A percentile compares a stretch with the other conserved stretches of the same genome.
phyloP scores from a whole-genome alignment of 805 yeast species.

The Suhomyces prunicola region DNA sequence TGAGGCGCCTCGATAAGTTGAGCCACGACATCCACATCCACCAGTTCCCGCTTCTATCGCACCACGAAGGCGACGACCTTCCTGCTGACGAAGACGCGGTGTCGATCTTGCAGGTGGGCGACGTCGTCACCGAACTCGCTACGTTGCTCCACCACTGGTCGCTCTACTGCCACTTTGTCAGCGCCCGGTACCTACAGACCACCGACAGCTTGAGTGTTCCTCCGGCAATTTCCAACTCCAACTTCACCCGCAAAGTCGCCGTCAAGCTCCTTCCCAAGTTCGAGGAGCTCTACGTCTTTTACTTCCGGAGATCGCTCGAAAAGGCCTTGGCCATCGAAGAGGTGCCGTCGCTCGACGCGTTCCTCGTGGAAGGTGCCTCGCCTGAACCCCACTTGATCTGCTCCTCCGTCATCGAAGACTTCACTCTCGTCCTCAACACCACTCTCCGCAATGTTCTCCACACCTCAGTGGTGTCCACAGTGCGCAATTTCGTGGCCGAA shows the following conservation, averaged over 20 bases:
- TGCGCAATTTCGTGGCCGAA: constrained; percentile 53
- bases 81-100: constrained; percentile 24
- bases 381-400: constrained; percentile 60
- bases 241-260: constrained; percentile 54
- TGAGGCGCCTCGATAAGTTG: constrained; percentile 54
- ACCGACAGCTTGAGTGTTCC: constrained; percentile 39
- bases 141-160: constrained; percentile 84
- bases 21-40: constrained; percentile 56
- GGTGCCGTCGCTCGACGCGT: constrained; percentile 8
- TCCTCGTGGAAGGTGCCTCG: constrained; percentile 6
- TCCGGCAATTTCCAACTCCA: constrained; percentile 49
- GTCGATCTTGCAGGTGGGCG: constrained; percentile 65
- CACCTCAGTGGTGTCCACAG: constrained; percentile 61
- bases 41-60: constrained; percentile 27
- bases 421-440: constrained; percentile 68
- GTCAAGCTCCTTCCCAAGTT: constrained; percentile 56
- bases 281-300: constrained; percentile 61
- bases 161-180: constrained; percentile 68
- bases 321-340: constrained; percentile 80
- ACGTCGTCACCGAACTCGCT: constrained; percentile 64
- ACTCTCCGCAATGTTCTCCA: constrained; percentile 63
- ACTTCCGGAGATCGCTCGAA: constrained; percentile 73
- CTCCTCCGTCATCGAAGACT: constrained; percentile 84
- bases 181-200: constrained; percentile 52
- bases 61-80: constrained; percentile 5